Evolutionary conservation across 768 basidiomycete species (phyloP), one percentile per base, ranked within the genome.

Genomic region (Suillus subluteus): DNA sequence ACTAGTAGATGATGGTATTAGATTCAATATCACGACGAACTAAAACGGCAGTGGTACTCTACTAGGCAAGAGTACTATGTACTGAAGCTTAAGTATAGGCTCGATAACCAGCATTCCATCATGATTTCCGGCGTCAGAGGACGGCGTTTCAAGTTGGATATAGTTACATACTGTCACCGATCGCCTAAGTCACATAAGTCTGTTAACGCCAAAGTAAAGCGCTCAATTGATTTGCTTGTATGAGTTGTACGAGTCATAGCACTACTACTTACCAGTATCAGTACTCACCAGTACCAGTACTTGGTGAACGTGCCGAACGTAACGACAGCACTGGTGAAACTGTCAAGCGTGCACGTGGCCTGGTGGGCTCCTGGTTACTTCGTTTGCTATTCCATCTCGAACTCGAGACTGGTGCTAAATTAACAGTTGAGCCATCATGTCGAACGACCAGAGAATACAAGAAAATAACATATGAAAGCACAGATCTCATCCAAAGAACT

Each of bases 401-500:
- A 26, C 23, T 50, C 7, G n/a, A n/a, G 23, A 52, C 44, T 44
- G 18, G 44, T 9, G 8, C 21, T 21, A 46, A 21, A 11, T 21
- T 8, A 46, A 46, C 54, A 61, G 12, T 41, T 30, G 18, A 61
- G 6, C 16, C 8, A 8, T 40, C 41, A 43, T 61, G 52, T 13
- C 3, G 23, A 12, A 6, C 40, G 38, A 59, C 38, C 38, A 59
- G 2, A 59, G 15, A 59, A 59, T 59, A 59, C 58, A 61, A 43
- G 58, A 59, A 26, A 18, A 61, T 61, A 61, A 61, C 18, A 26
- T 61, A 61, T 23, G 26, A 61, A 43, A 61, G 26, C 30, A 50
- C 40, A 64, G n/a, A 55, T 46, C 16, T 46, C 41, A 35, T 35
- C 41, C 13, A 58, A 69, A 73, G 65, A 69, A 72, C 62, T 75